Percentiles rank a stretch among this genome's conserved stretches.
Conservation (phyloP, 176 grass and related monocot genomes). For the Ananas comosus region DNA sequence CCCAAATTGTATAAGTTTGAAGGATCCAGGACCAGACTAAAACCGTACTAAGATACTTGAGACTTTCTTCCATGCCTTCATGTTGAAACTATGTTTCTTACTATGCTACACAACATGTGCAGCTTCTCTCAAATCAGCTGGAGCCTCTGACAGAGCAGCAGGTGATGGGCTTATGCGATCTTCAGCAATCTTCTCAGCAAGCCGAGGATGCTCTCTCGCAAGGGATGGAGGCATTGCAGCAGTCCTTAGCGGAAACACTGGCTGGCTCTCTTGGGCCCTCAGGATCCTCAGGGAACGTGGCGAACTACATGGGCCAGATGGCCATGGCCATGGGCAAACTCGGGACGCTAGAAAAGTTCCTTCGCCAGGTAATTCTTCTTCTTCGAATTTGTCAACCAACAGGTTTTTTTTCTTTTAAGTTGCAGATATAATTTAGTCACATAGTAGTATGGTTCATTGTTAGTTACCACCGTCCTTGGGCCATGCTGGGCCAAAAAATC, state of each 20-base stretch:
- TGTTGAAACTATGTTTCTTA: neutral
- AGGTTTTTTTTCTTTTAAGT: neutral
- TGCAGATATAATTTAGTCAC: neutral
- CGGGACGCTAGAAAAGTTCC: conserved; percentile 90
- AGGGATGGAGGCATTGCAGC: conserved; percentile 99
- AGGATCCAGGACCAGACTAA: too few species aligned
- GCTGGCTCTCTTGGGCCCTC: conserved; percentile 76
- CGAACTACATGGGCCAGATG: conserved; percentile 99
- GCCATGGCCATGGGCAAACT: conserved; percentile 99
- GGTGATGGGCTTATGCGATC: conserved; percentile 61
- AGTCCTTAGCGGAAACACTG: conserved; percentile 88
- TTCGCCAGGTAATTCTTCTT: conserved; percentile 59
- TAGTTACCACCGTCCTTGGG: too few species aligned
- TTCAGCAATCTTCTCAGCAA: conserved; percentile 92
- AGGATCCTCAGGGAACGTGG: conserved; percentile 82
- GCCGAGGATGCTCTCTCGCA: conserved; percentile 95
- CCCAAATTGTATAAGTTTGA: too few species aligned
- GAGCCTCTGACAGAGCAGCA: conserved; percentile 92
- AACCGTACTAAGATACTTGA: too few species aligned
- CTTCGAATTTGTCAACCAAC: neutral
- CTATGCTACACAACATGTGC: conserved; percentile 31
- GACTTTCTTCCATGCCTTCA: too few species aligned
- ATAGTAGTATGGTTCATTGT: too few species aligned
- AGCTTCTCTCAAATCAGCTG: conserved; percentile 85
- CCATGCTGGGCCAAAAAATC: neutral